Evolutionary conservation across 1,284 basidiomycete genomes (phyloP).

Genomic region (Ganoderma lingzhi): DNA sequence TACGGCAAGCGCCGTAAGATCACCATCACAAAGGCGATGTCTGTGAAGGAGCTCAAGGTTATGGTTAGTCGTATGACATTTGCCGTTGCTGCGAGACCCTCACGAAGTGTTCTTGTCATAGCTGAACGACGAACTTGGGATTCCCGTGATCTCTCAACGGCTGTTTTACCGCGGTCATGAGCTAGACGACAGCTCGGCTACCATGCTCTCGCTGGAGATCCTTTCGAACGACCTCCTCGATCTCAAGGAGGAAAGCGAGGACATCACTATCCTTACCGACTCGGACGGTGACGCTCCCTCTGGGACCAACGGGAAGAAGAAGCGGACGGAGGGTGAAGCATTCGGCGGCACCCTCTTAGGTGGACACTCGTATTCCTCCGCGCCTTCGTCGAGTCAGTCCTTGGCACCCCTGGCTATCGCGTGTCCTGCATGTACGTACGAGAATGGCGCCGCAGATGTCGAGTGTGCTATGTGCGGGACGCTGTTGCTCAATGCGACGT

Average conservation of each 20-base stretch:
- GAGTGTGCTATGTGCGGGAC: conserved; percentile 42
- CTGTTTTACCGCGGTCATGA: conserved; percentile 70
- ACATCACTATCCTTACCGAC: conserved; percentile 61
- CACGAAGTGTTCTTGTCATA: conserved; percentile 23
- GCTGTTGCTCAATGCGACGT: conserved; percentile 24
- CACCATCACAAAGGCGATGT: conserved; percentile 66
- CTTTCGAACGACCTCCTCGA: conserved; percentile 72
- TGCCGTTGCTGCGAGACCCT: background rate
- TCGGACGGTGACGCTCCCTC: conserved; percentile 49
- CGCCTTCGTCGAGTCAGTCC: conserved; percentile 28
- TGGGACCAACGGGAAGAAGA: conserved; percentile 42
- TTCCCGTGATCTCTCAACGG: conserved; percentile 79
- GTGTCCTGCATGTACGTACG: conserved; percentile 43
- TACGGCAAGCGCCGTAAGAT: conserved; percentile 58
- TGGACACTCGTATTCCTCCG: conserved; percentile 24
- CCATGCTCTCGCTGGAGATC: conserved; percentile 67
- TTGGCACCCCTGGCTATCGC: conserved; percentile 24
- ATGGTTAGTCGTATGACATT: conserved; percentile 54
- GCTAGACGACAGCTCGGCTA: conserved; percentile 68
- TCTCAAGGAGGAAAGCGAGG: conserved; percentile 67
- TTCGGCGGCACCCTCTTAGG: conserved; percentile 79
- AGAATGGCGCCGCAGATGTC: conserved; percentile 33
- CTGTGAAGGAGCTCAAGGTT: conserved; percentile 80
- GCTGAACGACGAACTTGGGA: conserved; percentile 66
- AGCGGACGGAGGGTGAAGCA: conserved; percentile 68